phyloP scores from a whole-genome alignment of 495 filamentous ascomycete genomes.

The Clohesyomyces aquaticus region DNA sequence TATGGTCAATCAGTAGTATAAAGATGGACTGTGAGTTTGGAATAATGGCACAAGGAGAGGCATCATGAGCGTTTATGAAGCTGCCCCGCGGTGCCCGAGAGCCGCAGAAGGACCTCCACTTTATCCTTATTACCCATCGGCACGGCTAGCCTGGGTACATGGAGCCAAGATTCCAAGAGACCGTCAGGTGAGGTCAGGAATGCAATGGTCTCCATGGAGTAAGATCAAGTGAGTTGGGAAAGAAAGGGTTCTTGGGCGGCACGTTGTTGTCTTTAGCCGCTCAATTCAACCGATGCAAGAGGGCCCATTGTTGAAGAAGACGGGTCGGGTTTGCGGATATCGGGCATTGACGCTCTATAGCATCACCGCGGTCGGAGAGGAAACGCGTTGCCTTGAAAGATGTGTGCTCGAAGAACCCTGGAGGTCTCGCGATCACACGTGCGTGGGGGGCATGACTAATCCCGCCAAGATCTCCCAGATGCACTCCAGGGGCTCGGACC shows the following conservation, averaged over 20 bases:
- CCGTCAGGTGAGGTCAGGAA: slow-evolving; percentile 16
- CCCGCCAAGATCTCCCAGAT: no score
- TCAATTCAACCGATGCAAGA: slow-evolving; percentile 32
- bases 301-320: slow-evolving; percentile 10
- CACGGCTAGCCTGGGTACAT: slow-evolving; percentile 10
- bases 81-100: slow-evolving; percentile 10
- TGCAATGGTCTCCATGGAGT: neutral
- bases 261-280: slow-evolving; percentile 28
- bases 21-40: no score
- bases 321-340: slow-evolving; percentile 31
- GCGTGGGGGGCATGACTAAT: no score
- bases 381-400: neutral
- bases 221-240: slow-evolving; percentile 4
- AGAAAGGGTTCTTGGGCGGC: slow-evolving; percentile 1
- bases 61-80: slow-evolving; percentile 19
- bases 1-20: neutral
- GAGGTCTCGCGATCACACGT: no score
- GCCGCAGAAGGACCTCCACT: slow-evolving; percentile 3
- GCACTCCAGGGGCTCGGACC: no score
- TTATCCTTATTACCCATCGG: slow-evolving; percentile 40
- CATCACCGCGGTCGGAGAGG: neutral
- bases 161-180: neutral
- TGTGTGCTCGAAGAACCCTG: no score
- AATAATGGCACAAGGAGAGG: no score
- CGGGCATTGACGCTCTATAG: slow-evolving; percentile 3